A percentile compares a stretch with the other conserved stretches of the same genome.
phyloP scores from a whole-genome alignment of 140 eudicot species.

The Flaveria floridana region DNA sequence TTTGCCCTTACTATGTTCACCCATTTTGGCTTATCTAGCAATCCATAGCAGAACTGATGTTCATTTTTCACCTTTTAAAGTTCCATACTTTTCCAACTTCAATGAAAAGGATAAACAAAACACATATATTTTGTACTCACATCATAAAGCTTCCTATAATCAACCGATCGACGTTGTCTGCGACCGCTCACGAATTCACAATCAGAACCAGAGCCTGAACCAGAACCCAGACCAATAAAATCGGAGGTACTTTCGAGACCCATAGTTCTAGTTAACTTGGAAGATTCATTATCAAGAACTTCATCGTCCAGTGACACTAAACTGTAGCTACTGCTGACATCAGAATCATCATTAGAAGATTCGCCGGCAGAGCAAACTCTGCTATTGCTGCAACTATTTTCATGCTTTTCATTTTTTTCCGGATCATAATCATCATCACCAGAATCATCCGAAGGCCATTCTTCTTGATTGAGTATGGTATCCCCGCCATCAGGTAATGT shows the following conservation, averaged over 20 bases:
- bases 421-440: slow-evolving; percentile 96
- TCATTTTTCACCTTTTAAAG: slow-evolving; percentile 10
- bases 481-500: slow-evolving; percentile 63
- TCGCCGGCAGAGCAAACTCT: slow-evolving; percentile 45
- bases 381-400: slow-evolving; percentile 43
- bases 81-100: not conserved
- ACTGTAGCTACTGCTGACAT: slow-evolving; percentile 52
- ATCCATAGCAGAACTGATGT: not conserved
- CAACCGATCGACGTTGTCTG: slow-evolving; percentile 70
- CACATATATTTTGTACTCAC: slow-evolving; percentile 48
- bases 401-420: slow-evolving; percentile 46
- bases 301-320: slow-evolving; percentile 63
- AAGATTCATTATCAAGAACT: slow-evolving; percentile 34
- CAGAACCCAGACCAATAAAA: slow-evolving; percentile 32
- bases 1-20: not conserved
- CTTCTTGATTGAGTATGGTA: slow-evolving; percentile 55
- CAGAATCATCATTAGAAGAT: slow-evolving; percentile 40
- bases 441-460: slow-evolving; percentile 96
- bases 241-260: slow-evolving; percentile 33
- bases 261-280: slow-evolving; percentile 21
- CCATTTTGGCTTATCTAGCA: no score
- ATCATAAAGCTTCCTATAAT: slow-evolving; percentile 72
- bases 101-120: not conserved
- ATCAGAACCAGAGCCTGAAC: slow-evolving; percentile 53
- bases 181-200: slow-evolving; percentile 65